Conservation (phyloP, 352 stramenopile genomes). For the Pythium aristosporum region DNA sequence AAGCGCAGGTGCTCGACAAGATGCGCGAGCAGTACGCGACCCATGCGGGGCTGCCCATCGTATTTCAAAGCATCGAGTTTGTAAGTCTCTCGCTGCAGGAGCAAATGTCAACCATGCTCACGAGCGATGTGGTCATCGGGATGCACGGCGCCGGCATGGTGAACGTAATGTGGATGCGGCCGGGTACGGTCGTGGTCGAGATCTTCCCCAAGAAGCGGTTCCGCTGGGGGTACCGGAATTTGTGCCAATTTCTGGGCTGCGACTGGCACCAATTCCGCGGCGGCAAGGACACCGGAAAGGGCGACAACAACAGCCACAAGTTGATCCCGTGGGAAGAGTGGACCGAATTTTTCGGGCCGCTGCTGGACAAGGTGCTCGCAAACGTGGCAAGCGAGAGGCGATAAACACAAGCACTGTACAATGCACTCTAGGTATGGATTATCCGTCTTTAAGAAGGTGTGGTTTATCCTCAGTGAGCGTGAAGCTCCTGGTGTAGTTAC, state of each 20-base stretch:
- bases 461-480: neutral
- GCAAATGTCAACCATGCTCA: conserved; percentile 61
- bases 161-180: conserved; percentile 66
- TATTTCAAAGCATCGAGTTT: conserved; percentile 66
- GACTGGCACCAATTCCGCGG: conserved; percentile 53
- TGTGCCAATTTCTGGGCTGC: conserved; percentile 75
- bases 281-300: conserved; percentile 30
- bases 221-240: conserved; percentile 73
- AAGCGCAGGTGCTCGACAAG: conserved; percentile 26
- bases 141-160: conserved; percentile 84
- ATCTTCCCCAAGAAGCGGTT: conserved; percentile 62
- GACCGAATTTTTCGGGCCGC: conserved; percentile 47
- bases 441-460: neutral
- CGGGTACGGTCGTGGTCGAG: conserved; percentile 58
- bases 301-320: conserved; percentile 55
- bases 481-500: neutral
- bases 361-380: conserved; percentile 28
- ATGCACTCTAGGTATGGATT: conserved; percentile 1
- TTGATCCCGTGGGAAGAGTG: conserved; percentile 51
- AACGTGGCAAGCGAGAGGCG: neutral
- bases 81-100: conserved; percentile 50
- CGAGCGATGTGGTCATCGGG: conserved; percentile 75
- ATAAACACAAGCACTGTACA: neutral
- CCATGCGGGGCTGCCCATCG: conserved; percentile 23
- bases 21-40: conserved; percentile 22